Percentiles rank a stretch among this genome's conserved stretches.
Evolutionary conservation across 73 alveolate species (phyloP).

Genomic region (Paramecium octaurelia): DNA sequence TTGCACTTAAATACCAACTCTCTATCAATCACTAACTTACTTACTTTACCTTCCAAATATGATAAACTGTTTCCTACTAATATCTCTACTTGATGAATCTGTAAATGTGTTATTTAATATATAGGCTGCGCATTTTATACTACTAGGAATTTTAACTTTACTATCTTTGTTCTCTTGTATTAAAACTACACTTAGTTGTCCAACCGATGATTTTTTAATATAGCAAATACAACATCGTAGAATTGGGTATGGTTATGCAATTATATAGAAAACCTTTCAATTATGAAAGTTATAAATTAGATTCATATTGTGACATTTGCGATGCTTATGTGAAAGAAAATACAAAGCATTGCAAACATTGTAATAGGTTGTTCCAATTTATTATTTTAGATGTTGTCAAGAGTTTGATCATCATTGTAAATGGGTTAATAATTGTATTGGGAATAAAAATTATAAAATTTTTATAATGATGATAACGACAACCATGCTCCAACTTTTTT

Average conservation of each 20-base stretch:
- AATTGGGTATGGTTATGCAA: neutral
- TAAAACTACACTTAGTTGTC: conserved; percentile 28
- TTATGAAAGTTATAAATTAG: neutral
- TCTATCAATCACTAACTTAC: conserved; percentile 7
- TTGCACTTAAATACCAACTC: neutral
- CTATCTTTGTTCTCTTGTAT: neutral
- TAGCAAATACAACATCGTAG: neutral
- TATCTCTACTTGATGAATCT: neutral
- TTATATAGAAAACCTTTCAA: neutral
- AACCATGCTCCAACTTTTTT: neutral
- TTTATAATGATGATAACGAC: conserved; percentile 4
- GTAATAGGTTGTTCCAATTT: conserved; percentile 62
- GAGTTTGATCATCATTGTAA: conserved; percentile 66
- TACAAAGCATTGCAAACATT: conserved; percentile 81
- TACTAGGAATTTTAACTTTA: neutral
- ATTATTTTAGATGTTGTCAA: conserved; percentile 41
- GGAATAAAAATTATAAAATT: conserved; percentile 25
- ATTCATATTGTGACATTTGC: conserved; percentile 45
- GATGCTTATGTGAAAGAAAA: conserved; percentile 53
- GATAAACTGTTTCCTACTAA: neutral
- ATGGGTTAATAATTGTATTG: conserved; percentile 62
- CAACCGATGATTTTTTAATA: neutral
- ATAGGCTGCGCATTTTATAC: neutral
- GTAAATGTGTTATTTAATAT: neutral
- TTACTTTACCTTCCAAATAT: neutral